Evolutionary conservation across 23 red algal genomes (phyloP).

Genomic region (Gracilaria vermiculophylla): DNA sequence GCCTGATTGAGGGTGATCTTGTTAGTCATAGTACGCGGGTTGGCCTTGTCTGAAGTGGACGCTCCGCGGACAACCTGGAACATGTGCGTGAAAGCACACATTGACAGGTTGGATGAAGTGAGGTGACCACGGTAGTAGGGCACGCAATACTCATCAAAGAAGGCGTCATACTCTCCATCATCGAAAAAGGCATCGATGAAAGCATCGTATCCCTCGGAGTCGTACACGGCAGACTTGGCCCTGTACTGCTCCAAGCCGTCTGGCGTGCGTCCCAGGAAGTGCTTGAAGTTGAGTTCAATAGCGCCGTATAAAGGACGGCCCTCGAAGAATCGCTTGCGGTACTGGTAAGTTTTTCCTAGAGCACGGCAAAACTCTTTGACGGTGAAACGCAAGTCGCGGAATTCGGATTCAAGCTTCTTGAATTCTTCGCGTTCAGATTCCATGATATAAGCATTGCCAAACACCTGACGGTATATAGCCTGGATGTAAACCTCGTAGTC

Average conservation of each 20-base stretch:
- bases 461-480: conserved; percentile 74
- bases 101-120: conserved; percentile 77
- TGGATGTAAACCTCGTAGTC: conserved; percentile 85
- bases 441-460: conserved; percentile 95
- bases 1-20: conserved; percentile 78
- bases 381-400: conserved; percentile 71
- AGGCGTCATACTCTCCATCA: conserved; percentile 81
- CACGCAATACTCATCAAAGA: conserved; percentile 75
- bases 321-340: conserved; percentile 81
- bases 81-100: conserved; percentile 90
- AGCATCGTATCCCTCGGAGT: conserved; percentile 77
- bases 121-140: conserved; percentile 82
- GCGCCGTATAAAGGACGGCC: conserved; percentile 86
- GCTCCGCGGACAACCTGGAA: conserved; percentile 80
- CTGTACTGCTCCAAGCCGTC: conserved; percentile 85
- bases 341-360: conserved; percentile 86
- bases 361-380: conserved; percentile 86
- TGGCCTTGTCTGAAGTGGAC: conserved; percentile 82
- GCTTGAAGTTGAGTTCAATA: conserved; percentile 91
- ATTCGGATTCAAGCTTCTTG: conserved; percentile 80
- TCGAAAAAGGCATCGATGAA: conserved; percentile 94
- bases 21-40: conserved; percentile 72
- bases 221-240: conserved; percentile 80
- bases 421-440: conserved; percentile 86
- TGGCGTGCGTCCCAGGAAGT: conserved; percentile 85